These are phyloP conservation scores for Aspergillus thermomutatus DNA, from an alignment of 2,329 filamentous ascomycete genomes.

Conservation along the genomic window DNA sequence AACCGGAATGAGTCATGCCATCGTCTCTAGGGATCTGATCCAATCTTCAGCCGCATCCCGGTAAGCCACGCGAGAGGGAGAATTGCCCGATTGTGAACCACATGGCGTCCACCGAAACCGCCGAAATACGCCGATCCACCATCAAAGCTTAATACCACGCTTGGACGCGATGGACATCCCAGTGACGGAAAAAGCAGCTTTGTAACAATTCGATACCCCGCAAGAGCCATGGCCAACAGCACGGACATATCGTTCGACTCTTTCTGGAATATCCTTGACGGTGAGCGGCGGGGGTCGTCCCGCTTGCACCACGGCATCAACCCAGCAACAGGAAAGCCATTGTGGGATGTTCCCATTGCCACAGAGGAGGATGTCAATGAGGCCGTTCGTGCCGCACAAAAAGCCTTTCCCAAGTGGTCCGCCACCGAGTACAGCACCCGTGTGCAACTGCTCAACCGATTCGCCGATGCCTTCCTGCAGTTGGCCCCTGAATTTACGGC, in stretches of 20 bases:
- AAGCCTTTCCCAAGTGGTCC: slow-evolving; percentile 3
- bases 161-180: too few relatives aligned
- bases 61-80: too few relatives aligned
- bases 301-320: neutral
- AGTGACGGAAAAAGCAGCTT: too few relatives aligned
- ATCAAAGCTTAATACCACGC: too few relatives aligned
- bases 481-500: neutral
- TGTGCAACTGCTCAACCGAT: neutral
- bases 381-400: neutral
- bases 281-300: neutral
- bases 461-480: neutral
- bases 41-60: too few relatives aligned
- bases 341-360: neutral
- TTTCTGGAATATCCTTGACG: slow-evolving; percentile 5
- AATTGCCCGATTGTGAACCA: too few relatives aligned
- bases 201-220: too few relatives aligned
- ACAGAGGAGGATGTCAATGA: slow-evolving; percentile 1
- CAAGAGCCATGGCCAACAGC: too few relatives aligned
- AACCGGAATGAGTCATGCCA: too few relatives aligned
- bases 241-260: neutral
- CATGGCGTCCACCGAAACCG: too few relatives aligned
- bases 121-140: too few relatives aligned
- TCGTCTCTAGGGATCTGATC: too few relatives aligned
- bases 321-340: neutral
- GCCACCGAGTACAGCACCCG: neutral